These are phyloP conservation scores for Aspergillus vadensis DNA, from an alignment of 2,329 filamentous ascomycete genomes.

Conservation along the genomic window DNA sequence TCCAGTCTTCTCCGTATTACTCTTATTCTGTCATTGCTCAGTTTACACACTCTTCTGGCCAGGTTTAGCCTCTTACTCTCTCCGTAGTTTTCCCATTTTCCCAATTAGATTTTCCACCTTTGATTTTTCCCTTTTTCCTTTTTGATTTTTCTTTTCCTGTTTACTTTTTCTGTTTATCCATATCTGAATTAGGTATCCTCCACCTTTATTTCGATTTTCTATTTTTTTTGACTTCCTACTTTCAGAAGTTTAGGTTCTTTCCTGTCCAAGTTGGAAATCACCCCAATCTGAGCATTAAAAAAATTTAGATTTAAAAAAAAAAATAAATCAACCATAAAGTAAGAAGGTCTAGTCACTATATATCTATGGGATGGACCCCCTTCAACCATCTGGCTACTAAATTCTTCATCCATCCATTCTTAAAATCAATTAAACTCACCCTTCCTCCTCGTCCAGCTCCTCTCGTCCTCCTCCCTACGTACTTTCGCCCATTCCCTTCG, in stretches of 20 bases:
- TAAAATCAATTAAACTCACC: slow-evolving; percentile 21
- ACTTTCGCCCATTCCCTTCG: slow-evolving; percentile 19
- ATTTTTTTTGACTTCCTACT: background rate
- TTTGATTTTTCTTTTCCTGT: slow-evolving; percentile 3
- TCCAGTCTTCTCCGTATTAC: slow-evolving; percentile 7
- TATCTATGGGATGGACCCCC: slow-evolving; percentile 38
- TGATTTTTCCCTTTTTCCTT: slow-evolving; percentile 9
- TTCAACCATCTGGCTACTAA: slow-evolving; percentile 27
- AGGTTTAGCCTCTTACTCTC: slow-evolving; percentile 8
- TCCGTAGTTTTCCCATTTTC: slow-evolving; percentile 5
- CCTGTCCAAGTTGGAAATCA: slow-evolving; percentile 8
- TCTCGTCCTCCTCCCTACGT: slow-evolving; percentile 17
- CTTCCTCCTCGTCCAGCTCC: slow-evolving; percentile 16
- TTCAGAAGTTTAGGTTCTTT: slow-evolving; percentile 10
- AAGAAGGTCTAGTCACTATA: slow-evolving; percentile 22
- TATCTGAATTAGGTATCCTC: slow-evolving; percentile 7
- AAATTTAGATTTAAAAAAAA: slow-evolving; percentile 16
- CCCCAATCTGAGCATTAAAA: slow-evolving; percentile 13
- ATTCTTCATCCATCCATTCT: slow-evolving; percentile 29
- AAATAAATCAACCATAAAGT: background rate
- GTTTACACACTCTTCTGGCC: background rate
- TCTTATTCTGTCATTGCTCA: slow-evolving; percentile 4
- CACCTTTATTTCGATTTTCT: slow-evolving; percentile 1
- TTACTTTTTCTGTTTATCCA: slow-evolving; percentile 9
- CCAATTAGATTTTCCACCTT: slow-evolving; percentile 10